A percentile compares a stretch with the other conserved stretches of the same genome.
Evolutionary conservation across 768 basidiomycete species (phyloP).

Genomic region (Xerocomellus chrysenteron): DNA sequence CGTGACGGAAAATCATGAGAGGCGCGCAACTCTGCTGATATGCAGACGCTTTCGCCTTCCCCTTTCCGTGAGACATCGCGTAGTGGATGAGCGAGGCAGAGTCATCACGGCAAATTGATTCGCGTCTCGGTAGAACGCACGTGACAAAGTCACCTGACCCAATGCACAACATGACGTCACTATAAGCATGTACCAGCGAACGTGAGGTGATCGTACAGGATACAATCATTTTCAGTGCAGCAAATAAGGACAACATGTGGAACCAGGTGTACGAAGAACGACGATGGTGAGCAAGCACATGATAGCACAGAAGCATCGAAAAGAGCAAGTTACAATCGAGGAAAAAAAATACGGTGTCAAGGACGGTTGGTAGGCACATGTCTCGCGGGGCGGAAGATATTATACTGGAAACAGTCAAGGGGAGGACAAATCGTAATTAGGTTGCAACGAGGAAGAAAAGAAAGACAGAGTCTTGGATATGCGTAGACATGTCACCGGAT

Average conservation of each 20-base stretch:
- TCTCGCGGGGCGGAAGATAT: constrained; percentile 26
- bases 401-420: constrained; percentile 17
- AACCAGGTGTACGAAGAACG: constrained; percentile 23
- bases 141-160: constrained; percentile 20
- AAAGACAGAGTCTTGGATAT: constrained; percentile 18
- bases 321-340: constrained; percentile 24
- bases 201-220: constrained; percentile 20
- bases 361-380: constrained; percentile 26
- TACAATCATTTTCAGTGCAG: constrained; percentile 33
- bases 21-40: constrained; percentile 23
- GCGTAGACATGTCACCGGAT: constrained; percentile 5
- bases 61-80: constrained; percentile 21
- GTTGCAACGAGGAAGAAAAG: constrained; percentile 6
- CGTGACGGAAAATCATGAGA: neutral
- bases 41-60: constrained; percentile 9
- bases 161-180: neutral
- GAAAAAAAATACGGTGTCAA: constrained; percentile 6
- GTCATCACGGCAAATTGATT: neutral
- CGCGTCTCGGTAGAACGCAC: neutral
- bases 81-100: neutral
- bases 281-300: constrained; percentile 22
- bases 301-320: constrained; percentile 25
- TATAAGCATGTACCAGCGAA: too few relatives aligned
- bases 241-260: constrained; percentile 31
- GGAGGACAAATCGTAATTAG: constrained; percentile 18